A percentile compares a stretch with the other conserved stretches of the same genome.
Evolutionary conservation across 805 yeast genomes (phyloP).

Genomic region (Yarrowia sp.): DNA sequence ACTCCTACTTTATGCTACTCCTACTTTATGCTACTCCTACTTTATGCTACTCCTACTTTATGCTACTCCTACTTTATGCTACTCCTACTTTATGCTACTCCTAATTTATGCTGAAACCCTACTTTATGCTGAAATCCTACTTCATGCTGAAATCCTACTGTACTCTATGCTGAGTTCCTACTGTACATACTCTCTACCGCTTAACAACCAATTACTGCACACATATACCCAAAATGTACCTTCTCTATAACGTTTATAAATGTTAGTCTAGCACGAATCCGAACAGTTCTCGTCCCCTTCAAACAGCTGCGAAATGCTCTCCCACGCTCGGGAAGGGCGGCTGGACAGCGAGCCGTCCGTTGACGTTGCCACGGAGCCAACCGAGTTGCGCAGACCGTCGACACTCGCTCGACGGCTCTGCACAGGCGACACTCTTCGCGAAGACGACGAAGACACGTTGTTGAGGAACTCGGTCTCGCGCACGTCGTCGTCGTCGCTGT

Average conservation of each 20-base stretch:
- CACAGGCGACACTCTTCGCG: neutral
- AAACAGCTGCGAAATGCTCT: slow-evolving; percentile 13
- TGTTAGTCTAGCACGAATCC: slow-evolving; percentile 11
- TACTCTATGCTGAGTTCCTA: no score
- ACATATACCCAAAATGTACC: neutral
- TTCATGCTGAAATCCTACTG: no score
- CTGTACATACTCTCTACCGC: no score
- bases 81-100: no score
- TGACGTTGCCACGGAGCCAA: neutral
- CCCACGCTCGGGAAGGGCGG: slow-evolving; percentile 5
- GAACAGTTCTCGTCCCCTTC: slow-evolving; percentile 24
- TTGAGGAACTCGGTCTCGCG: slow-evolving; percentile 15
- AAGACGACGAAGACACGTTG: slow-evolving; percentile 2
- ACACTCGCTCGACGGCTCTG: slow-evolving; percentile 2
- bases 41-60: no score
- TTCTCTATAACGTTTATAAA: no score
- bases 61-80: no score
- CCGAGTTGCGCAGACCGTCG: neutral
- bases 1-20: no score
- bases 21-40: no score
- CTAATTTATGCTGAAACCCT: no score
- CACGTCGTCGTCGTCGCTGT: slow-evolving; percentile 23
- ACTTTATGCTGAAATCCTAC: no score
- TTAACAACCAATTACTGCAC: no score
- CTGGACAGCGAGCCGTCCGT: neutral